Conservation (phyloP, 2,329 filamentous ascomycete species). For the Colletotrichum falcatum region DNA sequence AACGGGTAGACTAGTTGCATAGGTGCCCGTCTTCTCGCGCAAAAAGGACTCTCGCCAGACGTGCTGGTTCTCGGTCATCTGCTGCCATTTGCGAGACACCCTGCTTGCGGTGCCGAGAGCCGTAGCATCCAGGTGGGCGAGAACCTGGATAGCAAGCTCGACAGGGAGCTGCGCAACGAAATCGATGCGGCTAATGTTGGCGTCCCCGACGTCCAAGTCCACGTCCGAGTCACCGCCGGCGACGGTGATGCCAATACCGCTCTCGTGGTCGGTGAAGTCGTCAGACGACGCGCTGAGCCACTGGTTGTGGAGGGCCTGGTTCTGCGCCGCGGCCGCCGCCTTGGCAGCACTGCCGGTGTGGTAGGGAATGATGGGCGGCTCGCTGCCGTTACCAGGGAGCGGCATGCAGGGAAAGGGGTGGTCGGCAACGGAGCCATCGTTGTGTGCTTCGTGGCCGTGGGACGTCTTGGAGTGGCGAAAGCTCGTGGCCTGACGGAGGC, state of each 20-base stretch:
- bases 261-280: constrained; percentile 68
- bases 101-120: constrained; percentile 61
- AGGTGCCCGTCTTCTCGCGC: constrained; percentile 70
- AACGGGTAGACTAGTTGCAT: constrained; percentile 67
- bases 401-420: constrained; percentile 47
- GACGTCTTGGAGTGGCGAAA: constrained; percentile 62
- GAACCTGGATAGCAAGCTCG: constrained; percentile 70
- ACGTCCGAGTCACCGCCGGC: constrained; percentile 56
- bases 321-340: constrained; percentile 70
- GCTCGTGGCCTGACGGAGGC: constrained; percentile 63
- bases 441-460: constrained; percentile 55
- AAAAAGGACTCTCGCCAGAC: constrained; percentile 75
- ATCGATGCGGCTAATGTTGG: constrained; percentile 65
- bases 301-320: constrained; percentile 56
- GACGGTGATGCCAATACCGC: constrained; percentile 72
- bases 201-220: constrained; percentile 52
- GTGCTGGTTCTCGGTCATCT: constrained; percentile 63
- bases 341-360: constrained; percentile 72
- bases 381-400: constrained; percentile 62
- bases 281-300: constrained; percentile 58
- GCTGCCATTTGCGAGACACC: constrained; percentile 65
- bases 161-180: constrained; percentile 67
- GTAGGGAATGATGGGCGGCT: constrained; percentile 70
- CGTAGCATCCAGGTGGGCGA: constrained; percentile 66
- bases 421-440: constrained; percentile 47